Evolutionary conservation across 208 protist species (phyloP).

Genomic region (Wallacemonas sp.): DNA sequence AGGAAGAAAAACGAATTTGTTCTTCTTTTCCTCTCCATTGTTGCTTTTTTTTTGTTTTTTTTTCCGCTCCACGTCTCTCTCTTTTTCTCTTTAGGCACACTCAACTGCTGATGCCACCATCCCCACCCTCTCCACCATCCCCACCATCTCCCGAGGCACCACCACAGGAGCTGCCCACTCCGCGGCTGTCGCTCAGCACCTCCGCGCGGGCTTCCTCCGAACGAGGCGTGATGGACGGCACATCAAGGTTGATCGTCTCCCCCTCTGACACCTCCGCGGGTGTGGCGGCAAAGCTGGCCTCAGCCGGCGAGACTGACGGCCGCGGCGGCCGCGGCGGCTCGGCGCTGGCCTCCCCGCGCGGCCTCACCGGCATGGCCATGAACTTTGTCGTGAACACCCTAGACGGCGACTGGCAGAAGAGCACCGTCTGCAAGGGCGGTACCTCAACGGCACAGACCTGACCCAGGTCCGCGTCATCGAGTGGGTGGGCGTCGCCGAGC

Average conservation of each 20-base stretch:
- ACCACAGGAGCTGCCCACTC: not conserved
- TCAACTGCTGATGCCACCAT: conserved; percentile 11
- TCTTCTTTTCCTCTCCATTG: too few species aligned
- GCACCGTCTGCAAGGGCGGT: conserved; percentile 49
- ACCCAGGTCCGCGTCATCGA: conserved; percentile 44
- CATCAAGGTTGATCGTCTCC: conserved; percentile 9
- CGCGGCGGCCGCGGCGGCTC: not conserved
- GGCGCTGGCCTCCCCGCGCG: not conserved
- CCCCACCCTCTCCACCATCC: too few species aligned
- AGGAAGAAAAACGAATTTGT: too few species aligned
- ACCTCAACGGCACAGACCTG: conserved; percentile 51
- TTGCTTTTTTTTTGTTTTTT: too few species aligned
- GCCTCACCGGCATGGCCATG: conserved; percentile 31
- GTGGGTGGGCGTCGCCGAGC: conserved; percentile 42
- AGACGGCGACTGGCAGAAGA: conserved; percentile 67
- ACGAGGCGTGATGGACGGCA: conserved; percentile 10
- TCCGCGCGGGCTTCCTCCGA: not conserved
- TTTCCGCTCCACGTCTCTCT: not conserved
- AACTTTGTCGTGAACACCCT: conserved; percentile 72
- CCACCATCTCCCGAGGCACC: too few species aligned
- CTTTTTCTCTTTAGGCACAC: not conserved
- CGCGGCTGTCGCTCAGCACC: not conserved
- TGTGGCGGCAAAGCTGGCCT: not conserved
- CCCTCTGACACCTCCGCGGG: conserved; percentile 3
- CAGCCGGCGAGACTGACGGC: not conserved